These are phyloP conservation scores for Melastoma malabathricum DNA, from an alignment of 345 rosid species.

Conservation along the genomic window DNA sequence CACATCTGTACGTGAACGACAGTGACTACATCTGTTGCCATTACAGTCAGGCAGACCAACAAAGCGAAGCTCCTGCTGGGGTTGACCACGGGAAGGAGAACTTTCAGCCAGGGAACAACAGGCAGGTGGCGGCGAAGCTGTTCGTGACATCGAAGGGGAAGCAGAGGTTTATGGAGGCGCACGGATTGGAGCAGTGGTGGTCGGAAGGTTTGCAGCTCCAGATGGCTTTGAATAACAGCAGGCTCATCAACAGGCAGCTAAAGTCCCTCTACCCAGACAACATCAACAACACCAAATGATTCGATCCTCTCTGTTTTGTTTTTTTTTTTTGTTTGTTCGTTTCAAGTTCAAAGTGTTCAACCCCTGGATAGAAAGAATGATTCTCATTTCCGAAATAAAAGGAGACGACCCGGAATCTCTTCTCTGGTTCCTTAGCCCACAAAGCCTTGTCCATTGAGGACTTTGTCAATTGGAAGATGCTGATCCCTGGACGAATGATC, in stretches of 20 bases:
- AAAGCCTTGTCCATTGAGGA: slow-evolving; percentile 24
- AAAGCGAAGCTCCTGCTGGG: slow-evolving; percentile 4
- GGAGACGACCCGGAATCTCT: slow-evolving; percentile 57
- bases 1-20: slow-evolving; percentile 77
- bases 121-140: slow-evolving; percentile 64
- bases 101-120: slow-evolving; percentile 16
- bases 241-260: slow-evolving; percentile 76
- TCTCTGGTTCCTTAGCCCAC: slow-evolving; percentile 90
- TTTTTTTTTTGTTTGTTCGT: too few relatives aligned
- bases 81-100: slow-evolving; percentile 40
- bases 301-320: too few relatives aligned
- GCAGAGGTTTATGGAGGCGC: slow-evolving; percentile 89
- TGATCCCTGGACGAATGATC: too few relatives aligned
- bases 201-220: slow-evolving; percentile 76
- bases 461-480: too few relatives aligned
- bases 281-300: too few relatives aligned
- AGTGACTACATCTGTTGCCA: slow-evolving; percentile 86
- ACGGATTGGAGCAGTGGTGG: slow-evolving; percentile 98
- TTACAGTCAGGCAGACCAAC: slow-evolving; percentile 15
- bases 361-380: too few relatives aligned
- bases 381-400: too few relatives aligned
- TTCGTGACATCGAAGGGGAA: slow-evolving; percentile 88
- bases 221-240: slow-evolving; percentile 53
- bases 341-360: too few relatives aligned
- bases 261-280: slow-evolving; percentile 37